Base-by-base conservation (phyloP, 345 rosid species). In the Barbarea vulgaris region DNA sequence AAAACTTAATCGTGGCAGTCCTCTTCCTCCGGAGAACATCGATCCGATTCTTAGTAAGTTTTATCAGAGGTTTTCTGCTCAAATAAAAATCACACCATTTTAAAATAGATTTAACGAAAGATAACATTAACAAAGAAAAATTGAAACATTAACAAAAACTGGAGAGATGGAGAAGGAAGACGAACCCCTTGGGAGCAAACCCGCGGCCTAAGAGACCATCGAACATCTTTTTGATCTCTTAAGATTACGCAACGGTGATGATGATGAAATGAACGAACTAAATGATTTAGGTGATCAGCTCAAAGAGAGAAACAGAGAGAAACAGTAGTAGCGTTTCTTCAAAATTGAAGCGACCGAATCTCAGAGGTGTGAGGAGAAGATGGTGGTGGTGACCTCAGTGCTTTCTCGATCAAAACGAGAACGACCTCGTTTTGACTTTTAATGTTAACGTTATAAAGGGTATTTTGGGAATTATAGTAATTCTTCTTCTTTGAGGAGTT, bases 121-220 rank as follows among this genome's bases (percentile, higher is more conserved):
- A 4, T 10, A 10, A 31, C 1, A 9, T 11, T 28, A 37, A 41
- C 33, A 33, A 36, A 24, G 14, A 14, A 21, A 37, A 42, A 9
- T 41, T 39, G 30, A 41, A 41, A 41, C 27, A 25, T n/a, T n/a
- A n/a, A n/a, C n/a, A n/a, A n/a, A 6, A 39, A 7, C 46, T 41
- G 46, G 2, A 42, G 47, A 56, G 46, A 24, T 31, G 30, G 34
- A 50, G 11, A 60, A 61, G 53, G 69, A 72, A 64, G 4, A 55
- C 74, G 56, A 76, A 95, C 98, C 98, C 85, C 81, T 88, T 92
- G 18, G 94, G 47, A 37, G 85, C 76, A 66, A 88, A 88, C 41
- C 99, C 97, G 34, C 98, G 93, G 21, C 94, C 96, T 69, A 90
- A 78, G 63, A 95, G 54, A 21, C 93, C 96, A 85, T 86, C 96